Percentiles rank a stretch among this genome's conserved stretches.
phyloP scores from a whole-genome alignment of 169 alveolate genomes.

The Plasmodium inui region DNA sequence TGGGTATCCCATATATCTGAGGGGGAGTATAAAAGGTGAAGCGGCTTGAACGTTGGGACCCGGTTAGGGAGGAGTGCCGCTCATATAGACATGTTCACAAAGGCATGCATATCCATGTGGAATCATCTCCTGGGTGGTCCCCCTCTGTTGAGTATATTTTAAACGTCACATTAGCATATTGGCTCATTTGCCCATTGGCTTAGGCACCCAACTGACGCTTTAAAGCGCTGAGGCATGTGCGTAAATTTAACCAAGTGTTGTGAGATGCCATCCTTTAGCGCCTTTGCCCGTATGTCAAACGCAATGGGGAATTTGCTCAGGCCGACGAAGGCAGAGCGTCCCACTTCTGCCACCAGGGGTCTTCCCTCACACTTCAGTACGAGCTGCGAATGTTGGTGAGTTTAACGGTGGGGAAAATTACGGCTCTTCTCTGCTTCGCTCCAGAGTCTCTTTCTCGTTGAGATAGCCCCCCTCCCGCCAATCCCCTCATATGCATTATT shows the following conservation, averaged over 20 bases:
- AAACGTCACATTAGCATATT: neutral
- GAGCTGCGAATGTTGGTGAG: slow-evolving; percentile 12
- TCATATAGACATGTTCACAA: neutral
- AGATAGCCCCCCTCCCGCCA: neutral
- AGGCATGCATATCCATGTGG: neutral
- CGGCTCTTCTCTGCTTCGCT: neutral
- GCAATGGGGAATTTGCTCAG: slow-evolving; percentile 23
- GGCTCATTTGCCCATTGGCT: neutral
- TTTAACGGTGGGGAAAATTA: neutral
- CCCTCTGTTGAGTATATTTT: neutral
- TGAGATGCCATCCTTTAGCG: slow-evolving; percentile 66
- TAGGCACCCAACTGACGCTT: neutral
- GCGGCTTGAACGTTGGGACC: neutral
- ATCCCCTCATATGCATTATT: neutral
- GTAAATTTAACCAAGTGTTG: slow-evolving; percentile 52
- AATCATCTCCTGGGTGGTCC: neutral
- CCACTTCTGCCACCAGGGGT: slow-evolving; percentile 44
- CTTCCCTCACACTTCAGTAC: slow-evolving; percentile 47
- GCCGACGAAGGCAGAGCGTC: slow-evolving; percentile 15
- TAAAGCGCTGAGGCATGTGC: neutral
- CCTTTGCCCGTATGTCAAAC: slow-evolving; percentile 68
- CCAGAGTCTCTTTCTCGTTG: neutral
- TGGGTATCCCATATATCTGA: slow-evolving; percentile 74
- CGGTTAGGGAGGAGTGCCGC: neutral
- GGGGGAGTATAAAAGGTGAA: neutral